phyloP scores from a whole-genome alignment of 2,329 filamentous ascomycete species.

The Ceratocystis variospora region DNA sequence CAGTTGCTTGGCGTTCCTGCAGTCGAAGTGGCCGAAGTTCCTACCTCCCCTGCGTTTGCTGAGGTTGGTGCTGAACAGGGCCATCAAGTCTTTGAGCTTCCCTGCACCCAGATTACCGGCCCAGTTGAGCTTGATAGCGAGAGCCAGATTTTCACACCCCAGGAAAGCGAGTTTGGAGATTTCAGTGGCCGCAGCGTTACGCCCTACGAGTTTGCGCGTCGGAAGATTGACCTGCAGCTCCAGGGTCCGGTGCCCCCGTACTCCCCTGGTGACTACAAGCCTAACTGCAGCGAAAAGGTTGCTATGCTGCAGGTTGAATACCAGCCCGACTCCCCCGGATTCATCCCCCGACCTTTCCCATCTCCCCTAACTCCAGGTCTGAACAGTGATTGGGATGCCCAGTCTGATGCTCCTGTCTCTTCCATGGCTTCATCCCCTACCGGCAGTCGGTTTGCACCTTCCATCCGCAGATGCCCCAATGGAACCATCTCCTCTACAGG shows the following conservation, averaged over 20 bases:
- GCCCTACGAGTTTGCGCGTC: conserved; percentile 38
- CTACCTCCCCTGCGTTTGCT: conserved; percentile 18
- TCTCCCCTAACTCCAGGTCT: conserved; percentile 10
- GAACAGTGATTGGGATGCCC: conserved; percentile 5
- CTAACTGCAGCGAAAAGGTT: conserved; percentile 8
- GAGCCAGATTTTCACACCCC: conserved; percentile 24
- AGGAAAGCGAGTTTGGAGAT: conserved; percentile 23
- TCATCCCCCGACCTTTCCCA: conserved; percentile 20
- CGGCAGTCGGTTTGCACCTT: background rate
- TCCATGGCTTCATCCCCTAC: conserved; percentile 13
- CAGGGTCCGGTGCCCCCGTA: conserved; percentile 38
- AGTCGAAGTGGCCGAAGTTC: conserved; percentile 15
- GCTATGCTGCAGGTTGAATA: conserved; percentile 18
- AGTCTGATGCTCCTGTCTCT: conserved; percentile 9
- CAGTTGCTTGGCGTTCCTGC: conserved; percentile 17
- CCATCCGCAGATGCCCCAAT: background rate
- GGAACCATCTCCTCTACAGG: background rate
- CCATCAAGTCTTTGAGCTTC: conserved; percentile 40
- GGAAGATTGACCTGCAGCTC: conserved; percentile 39
- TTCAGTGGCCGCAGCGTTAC: conserved; percentile 31
- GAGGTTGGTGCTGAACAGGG: conserved; percentile 32
- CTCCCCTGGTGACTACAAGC: conserved; percentile 27
- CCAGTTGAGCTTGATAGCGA: conserved; percentile 28
- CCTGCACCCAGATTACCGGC: conserved; percentile 32
- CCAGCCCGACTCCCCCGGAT: background rate